Evolutionary conservation across 345 rosid species (phyloP), one percentile per base, ranked within the genome.

Genomic region (Acer yangbiense): DNA sequence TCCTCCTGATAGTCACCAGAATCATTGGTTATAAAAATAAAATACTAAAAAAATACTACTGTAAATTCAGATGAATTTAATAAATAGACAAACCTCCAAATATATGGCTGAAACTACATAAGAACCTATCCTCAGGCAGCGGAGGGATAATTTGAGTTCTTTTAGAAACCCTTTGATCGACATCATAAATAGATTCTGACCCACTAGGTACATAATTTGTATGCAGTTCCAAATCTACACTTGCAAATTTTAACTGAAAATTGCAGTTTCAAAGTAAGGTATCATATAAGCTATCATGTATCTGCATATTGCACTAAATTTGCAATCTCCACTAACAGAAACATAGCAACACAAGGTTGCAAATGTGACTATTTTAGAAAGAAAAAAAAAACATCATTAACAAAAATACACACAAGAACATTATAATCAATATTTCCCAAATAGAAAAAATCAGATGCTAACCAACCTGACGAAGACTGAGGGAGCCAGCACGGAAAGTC

Each of bases 391-490:
- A 52, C 35, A 18, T 44, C 14, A 25, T n/a, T 48, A 46, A 44
- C 41, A 65, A n/a, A 32, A 4, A 27, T 65, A 65, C 8, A 61
- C 32, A 20, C 50, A 72, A 58, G 32, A 58, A 72, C 27, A 18
- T 57, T 14, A 55, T 6, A 20, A n/a, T 35, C 23, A 55, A 58
- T 35, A 9, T 27, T 29, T 13, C 68, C 75, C 16, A 46, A 44
- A 61, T 13, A 43, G 14, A 41, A 60, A 60, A 20, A 8, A 60
- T 60, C 64, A 46, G 50, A 63, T 54, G 78, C 68, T 79, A 75
- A 89, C 89, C 72, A 48, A 94, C 98, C 90, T 94, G 97, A 57
- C 94, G 95, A 82, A 94, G 97, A 80, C 95, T 91, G 23, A 88
- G 83, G 78, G 94, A 91, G 68, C 98, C 98, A 12, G 97, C 97